phyloP scores from a whole-genome alignment of 805 yeast species.

The Lipomyces mesembrius region DNA sequence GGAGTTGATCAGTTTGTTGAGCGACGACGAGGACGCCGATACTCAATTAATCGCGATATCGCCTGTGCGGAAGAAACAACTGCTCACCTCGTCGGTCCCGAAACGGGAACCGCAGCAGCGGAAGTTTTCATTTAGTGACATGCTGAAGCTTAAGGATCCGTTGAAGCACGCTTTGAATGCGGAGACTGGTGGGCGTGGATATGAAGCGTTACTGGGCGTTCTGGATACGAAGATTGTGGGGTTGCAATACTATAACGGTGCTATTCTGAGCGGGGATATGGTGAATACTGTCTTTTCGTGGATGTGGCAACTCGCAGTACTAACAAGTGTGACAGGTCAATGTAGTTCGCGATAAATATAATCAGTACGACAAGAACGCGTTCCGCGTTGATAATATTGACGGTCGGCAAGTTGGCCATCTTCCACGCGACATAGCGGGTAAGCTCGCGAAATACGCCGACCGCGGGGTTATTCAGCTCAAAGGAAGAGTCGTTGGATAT shows the following conservation, averaged over 20 bases:
- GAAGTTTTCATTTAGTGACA: not conserved
- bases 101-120: too few relatives aligned
- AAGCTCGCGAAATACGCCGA: slow-evolving; percentile 16
- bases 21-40: slow-evolving; percentile 31
- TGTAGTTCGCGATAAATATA: slow-evolving; percentile 9
- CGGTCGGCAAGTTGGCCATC: slow-evolving; percentile 11
- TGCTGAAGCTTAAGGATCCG: not conserved
- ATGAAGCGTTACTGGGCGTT: not conserved
- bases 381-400: slow-evolving; percentile 10
- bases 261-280: not conserved
- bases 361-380: slow-evolving; percentile 13
- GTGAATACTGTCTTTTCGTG: not conserved
- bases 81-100: not conserved
- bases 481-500: slow-evolving; percentile 2
- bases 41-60: slow-evolving; percentile 1
- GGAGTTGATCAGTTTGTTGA: slow-evolving; percentile 27
- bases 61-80: slow-evolving; percentile 1
- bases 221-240: slow-evolving; percentile 1
- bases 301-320: too few relatives aligned
- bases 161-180: not conserved
- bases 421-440: slow-evolving; percentile 14
- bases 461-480: slow-evolving; percentile 9
- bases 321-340: slow-evolving; percentile 2
- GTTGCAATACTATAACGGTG: not conserved
- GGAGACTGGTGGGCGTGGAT: not conserved